Base-by-base conservation (phyloP, 345 rosid genomes). In the Eucalyptus erythrocorys region DNA sequence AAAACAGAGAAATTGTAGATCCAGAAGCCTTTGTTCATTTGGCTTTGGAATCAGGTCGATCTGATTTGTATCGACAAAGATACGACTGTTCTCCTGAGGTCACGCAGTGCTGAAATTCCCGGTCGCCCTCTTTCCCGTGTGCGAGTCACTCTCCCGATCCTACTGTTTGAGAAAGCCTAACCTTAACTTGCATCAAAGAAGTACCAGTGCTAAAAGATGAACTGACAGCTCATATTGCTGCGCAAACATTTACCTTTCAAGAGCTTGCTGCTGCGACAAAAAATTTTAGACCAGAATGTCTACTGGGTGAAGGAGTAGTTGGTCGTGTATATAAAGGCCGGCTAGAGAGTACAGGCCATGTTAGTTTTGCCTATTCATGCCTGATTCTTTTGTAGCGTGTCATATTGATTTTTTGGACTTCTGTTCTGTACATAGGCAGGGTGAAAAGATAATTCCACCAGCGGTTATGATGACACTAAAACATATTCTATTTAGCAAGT, bases 201-300 rank as follows among this genome's bases (percentile, higher is more conserved):
- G 89, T 92, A 37, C 79, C 88, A 14, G 92, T 94, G 88, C 96
- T 96, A 50, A 96, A 95, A 89, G 99, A 96, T 89, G 96, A 94
- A 48, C 88, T 97, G 85, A 93, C 97, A 3, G 93, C 95, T 59
- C 93, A 92, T 92, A 96, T 97, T 86, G 97, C 99, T 53, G 99
- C 98, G 32, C 99, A 96, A 91, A 97, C 96, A 34, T 97, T 96
- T 94, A 95, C 99, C 79, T 97, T 96, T 89, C 89, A 94, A 84
- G 99, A 97, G 92, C 95, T 97, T 91, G 99, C 99, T 53, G 93
- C 96, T 50, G 98, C 98, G 32, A 96, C 99, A 79, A 96, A 96
- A 87, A 95, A 96, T 89, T 97, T 97, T 85, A 90, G 95, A 90
- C 97, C 91, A 47, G 99, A 97, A 92, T 94, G 96, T 88, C 93